Evolutionary conservation across 2,329 filamentous ascomycete genomes (phyloP).

Genomic region (Aspergillus novoparasiticus): DNA sequence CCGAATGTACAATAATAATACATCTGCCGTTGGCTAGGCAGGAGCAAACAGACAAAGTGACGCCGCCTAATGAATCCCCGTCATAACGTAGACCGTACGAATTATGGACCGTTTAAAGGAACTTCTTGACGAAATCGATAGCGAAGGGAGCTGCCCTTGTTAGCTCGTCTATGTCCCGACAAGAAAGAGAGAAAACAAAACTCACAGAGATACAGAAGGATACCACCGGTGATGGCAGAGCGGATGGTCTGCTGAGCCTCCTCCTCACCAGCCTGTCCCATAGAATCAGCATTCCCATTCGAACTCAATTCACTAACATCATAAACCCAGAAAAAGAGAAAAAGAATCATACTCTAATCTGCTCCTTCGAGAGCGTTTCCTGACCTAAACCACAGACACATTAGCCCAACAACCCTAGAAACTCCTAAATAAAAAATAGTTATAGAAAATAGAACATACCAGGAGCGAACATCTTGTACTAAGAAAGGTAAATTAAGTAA

Average conservation of each 20-base stretch:
- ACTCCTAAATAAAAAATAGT: neutral
- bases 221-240: slow-evolving; percentile 55
- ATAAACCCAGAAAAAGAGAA: neutral
- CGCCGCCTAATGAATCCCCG: slow-evolving; percentile 1
- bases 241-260: slow-evolving; percentile 58
- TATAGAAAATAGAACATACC: slow-evolving; percentile 22
- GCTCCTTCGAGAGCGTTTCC: slow-evolving; percentile 50
- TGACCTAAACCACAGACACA: slow-evolving; percentile 30
- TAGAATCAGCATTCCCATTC: slow-evolving; percentile 5
- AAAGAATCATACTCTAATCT: slow-evolving; percentile 41
- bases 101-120: slow-evolving; percentile 40
- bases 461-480: slow-evolving; percentile 36
- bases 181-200: slow-evolving; percentile 1
- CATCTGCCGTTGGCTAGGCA: slow-evolving; percentile 27
- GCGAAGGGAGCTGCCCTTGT: slow-evolving; percentile 49
- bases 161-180: neutral
- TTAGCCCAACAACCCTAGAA: neutral
- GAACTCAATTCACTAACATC: neutral
- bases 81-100: neutral
- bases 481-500: neutral
- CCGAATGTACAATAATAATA: slow-evolving; percentile 39
- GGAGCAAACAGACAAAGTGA: slow-evolving; percentile 8
- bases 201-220: slow-evolving; percentile 66
- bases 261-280: slow-evolving; percentile 51
- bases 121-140: slow-evolving; percentile 51